Evolutionary conservation across 2,329 filamentous ascomycete genomes (phyloP).

Genomic region (Emmonsia crescens): DNA sequence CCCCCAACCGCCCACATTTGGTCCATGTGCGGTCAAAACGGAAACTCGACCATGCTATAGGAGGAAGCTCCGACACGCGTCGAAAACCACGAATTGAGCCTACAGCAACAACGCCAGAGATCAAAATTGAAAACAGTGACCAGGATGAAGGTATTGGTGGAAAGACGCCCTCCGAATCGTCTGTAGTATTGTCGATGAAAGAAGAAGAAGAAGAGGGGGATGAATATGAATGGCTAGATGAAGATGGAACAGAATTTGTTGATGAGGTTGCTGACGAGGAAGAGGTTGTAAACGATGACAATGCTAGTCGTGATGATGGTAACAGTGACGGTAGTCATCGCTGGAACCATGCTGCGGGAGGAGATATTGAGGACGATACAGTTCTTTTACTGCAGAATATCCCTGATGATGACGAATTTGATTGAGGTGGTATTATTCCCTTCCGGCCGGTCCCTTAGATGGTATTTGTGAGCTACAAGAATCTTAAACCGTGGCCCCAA

Average conservation of each 20-base stretch:
- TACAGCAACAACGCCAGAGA: background rate
- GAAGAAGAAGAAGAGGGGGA: constrained; percentile 5
- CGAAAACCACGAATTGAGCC: background rate
- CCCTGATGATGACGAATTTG: constrained; percentile 2
- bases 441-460: too few species aligned
- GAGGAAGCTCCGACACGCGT: constrained; percentile 32
- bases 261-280: background rate
- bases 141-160: background rate
- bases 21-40: constrained; percentile 22
- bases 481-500: too few species aligned
- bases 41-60: constrained; percentile 34
- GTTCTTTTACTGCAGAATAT: constrained; percentile 4
- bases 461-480: too few species aligned
- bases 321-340: background rate
- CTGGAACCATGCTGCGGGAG: background rate
- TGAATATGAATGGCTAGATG: background rate
- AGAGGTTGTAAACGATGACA: constrained; percentile 22
- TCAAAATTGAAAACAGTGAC: background rate
- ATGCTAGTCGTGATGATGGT: constrained; percentile 20
- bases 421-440: background rate
- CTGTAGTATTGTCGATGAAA: background rate
- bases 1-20: constrained; percentile 14
- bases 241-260: background rate
- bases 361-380: constrained; percentile 1
- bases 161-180: background rate